Percentiles rank a stretch among this genome's conserved stretches.
phyloP scores from a whole-genome alignment of 352 stramenopile genomes.

The Peronospora tabacina region DNA sequence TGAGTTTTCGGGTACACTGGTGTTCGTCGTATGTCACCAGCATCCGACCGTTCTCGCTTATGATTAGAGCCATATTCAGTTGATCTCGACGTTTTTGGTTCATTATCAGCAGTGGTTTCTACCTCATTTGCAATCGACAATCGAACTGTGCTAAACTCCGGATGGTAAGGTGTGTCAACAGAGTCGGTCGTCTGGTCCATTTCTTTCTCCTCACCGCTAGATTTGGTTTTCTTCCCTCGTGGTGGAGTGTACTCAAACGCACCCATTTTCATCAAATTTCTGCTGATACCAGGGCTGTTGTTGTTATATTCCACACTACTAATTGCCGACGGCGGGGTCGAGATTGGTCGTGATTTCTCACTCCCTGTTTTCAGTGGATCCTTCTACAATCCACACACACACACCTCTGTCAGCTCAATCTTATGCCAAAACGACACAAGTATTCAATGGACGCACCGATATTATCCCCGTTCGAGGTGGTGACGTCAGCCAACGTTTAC shows the following conservation, averaged over 20 bases:
- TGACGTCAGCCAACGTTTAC: constrained; percentile 47
- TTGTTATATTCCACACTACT: constrained; percentile 61
- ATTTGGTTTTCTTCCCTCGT: constrained; percentile 24
- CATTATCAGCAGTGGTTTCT: constrained; percentile 5
- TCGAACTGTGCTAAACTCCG: constrained; percentile 49
- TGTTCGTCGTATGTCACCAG: constrained; percentile 15
- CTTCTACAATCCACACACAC: constrained; percentile 6
- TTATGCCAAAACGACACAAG: background rate
- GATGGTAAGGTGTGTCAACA: constrained; percentile 38
- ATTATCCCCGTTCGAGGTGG: constrained; percentile 43
- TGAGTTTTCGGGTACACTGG: constrained; percentile 46
- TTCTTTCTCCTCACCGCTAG: constrained; percentile 14
- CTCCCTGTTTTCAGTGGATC: constrained; percentile 14
- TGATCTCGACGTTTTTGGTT: constrained; percentile 7
- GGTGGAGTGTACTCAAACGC: constrained; percentile 71
- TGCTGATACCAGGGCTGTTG: constrained; percentile 57
- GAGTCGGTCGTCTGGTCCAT: constrained; percentile 26
- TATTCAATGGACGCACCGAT: constrained; percentile 25
- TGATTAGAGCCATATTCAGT: constrained; percentile 24
- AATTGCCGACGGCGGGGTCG: constrained; percentile 58
- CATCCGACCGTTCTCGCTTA: constrained; percentile 44
- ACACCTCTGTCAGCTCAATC: constrained; percentile 1
- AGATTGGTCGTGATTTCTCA: constrained; percentile 21
- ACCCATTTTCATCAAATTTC: constrained; percentile 76
- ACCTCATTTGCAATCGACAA: constrained; percentile 21